Conservation (phyloP, 768 basidiomycete genomes). For the Leccinellum rugosiceps region DNA sequence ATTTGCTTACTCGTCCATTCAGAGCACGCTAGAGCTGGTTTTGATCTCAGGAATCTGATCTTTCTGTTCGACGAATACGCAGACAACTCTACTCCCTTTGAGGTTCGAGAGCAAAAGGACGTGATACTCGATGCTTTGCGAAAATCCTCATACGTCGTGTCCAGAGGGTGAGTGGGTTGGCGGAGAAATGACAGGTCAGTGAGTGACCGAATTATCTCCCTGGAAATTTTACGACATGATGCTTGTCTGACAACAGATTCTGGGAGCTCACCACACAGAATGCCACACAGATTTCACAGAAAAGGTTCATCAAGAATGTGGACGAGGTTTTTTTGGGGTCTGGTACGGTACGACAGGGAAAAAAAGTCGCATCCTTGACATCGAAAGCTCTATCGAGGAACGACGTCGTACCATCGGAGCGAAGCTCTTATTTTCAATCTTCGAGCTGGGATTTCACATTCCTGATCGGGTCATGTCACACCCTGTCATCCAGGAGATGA, state of each 20-base stretch:
- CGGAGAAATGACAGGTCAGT: neutral
- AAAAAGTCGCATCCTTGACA: too few species aligned
- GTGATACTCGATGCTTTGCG: neutral
- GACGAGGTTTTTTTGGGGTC: too few species aligned
- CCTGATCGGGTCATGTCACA: too few species aligned
- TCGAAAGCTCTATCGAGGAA: too few species aligned
- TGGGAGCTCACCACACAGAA: neutral
- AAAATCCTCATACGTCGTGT: neutral
- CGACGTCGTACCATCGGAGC: too few species aligned
- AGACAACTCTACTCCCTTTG: neutral
- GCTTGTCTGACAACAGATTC: neutral
- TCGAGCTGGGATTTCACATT: too few species aligned
- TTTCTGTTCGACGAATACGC: neutral
- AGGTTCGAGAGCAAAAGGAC: neutral
- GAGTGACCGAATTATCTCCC: neutral
- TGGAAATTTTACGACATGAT: neutral
- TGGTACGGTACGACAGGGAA: too few species aligned
- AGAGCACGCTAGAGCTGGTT: neutral
- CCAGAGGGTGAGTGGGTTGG: neutral
- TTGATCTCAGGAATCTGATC: neutral
- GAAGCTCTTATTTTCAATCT: too few species aligned
- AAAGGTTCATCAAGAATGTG: too few species aligned
- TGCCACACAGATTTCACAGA: neutral
- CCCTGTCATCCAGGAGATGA: too few species aligned
- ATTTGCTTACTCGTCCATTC: neutral